These are phyloP conservation scores for Fragilaria radians DNA, from an alignment of 108 stramenopile species.

Conservation along the genomic window DNA sequence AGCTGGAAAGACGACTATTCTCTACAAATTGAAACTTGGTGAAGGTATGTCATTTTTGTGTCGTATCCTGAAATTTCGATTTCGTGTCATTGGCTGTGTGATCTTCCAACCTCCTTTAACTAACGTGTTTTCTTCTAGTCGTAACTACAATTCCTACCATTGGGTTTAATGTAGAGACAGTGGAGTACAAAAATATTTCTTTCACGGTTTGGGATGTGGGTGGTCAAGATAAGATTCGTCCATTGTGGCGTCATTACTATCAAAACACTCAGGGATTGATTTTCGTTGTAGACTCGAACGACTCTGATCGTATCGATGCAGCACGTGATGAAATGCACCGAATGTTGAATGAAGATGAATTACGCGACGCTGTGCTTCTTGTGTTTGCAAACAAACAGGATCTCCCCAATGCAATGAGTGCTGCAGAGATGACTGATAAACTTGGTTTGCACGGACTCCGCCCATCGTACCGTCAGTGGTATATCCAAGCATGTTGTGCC, in stretches of 20 bases:
- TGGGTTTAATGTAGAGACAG: conserved; percentile 94
- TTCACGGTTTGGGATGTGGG: conserved; percentile 99
- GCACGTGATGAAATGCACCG: conserved; percentile 98
- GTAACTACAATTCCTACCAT: conserved; percentile 99
- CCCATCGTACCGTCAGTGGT: conserved; percentile 96
- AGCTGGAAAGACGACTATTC: conserved; percentile 99
- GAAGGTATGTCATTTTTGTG: conserved; percentile 42
- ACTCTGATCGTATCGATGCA: conserved; percentile 98
- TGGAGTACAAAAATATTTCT: conserved; percentile 97
- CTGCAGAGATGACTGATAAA: conserved; percentile 98
- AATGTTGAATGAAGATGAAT: conserved; percentile 98
- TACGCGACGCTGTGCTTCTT: conserved; percentile 92
- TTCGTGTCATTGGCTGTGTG: too few relatives aligned
- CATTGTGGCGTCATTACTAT: conserved; percentile 99
- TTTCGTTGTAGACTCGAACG: conserved; percentile 99
- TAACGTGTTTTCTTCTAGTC: conserved; percentile 38
- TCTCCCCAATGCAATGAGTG: conserved; percentile 97
- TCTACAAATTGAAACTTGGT: conserved; percentile 99
- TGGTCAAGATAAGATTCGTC: conserved; percentile 99
- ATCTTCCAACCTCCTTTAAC: not conserved
- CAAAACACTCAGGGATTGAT: conserved; percentile 99
- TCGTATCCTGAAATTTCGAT: too few relatives aligned
- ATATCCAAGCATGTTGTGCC: conserved; percentile 98
- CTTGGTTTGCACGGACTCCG: conserved; percentile 96
- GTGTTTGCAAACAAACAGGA: conserved; percentile 99